These are phyloP conservation scores for Fusarium bulbicola DNA, from an alignment of 2,329 filamentous ascomycete genomes.

Conservation along the genomic window DNA sequence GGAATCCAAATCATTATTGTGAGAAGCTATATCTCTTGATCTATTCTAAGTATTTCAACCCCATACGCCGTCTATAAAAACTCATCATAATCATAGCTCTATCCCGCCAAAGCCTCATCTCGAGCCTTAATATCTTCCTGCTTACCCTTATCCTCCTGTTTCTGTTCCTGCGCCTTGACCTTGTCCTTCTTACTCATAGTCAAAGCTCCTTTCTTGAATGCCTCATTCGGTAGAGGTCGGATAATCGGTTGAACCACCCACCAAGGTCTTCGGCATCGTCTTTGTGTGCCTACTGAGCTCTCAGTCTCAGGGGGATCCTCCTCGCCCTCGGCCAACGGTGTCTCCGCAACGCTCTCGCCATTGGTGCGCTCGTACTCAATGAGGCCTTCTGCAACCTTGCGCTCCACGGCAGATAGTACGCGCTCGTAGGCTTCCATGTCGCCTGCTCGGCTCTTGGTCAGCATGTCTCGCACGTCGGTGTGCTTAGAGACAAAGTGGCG, in stretches of 20 bases:
- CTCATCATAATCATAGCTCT: background rate
- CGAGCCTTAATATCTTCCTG: constrained; percentile 39
- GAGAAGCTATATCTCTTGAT: background rate
- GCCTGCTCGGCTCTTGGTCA: constrained; percentile 74
- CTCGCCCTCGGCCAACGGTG: constrained; percentile 41
- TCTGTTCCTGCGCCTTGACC: constrained; percentile 47
- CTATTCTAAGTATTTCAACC: background rate
- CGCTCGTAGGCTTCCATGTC: constrained; percentile 82
- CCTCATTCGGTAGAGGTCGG: constrained; percentile 86
- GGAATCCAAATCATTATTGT: background rate
- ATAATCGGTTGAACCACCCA: constrained; percentile 89
- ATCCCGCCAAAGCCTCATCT: constrained; percentile 42
- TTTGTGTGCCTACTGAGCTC: constrained; percentile 73
- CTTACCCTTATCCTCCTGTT: constrained; percentile 34
- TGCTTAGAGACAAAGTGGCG: constrained; percentile 82
- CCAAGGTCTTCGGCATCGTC: constrained; percentile 81
- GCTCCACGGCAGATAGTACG: constrained; percentile 79
- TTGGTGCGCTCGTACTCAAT: constrained; percentile 69
- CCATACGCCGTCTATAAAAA: constrained; percentile 30
- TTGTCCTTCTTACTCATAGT: constrained; percentile 76
- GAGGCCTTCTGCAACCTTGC: constrained; percentile 76
- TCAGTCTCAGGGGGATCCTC: constrained; percentile 56
- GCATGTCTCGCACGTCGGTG: constrained; percentile 84
- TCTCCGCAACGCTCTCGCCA: constrained; percentile 58
- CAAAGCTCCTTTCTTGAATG: constrained; percentile 81